Conservation (phyloP, 1,284 basidiomycete species). For the Peniophora sp. region DNA sequence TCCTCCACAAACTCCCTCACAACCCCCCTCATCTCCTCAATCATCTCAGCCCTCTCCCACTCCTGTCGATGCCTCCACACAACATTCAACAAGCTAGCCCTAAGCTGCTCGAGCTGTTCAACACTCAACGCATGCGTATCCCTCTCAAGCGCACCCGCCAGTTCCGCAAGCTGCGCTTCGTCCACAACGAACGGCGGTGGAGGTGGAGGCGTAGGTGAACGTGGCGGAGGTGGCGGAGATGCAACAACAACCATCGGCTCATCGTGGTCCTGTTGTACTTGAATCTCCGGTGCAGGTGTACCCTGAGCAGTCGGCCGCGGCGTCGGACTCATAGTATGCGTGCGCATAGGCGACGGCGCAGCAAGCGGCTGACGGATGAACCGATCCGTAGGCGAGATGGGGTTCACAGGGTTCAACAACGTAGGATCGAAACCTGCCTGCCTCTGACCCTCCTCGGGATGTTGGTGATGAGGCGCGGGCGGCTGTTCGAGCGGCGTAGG, state of each 20-base stretch:
- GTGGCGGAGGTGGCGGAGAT: too few species aligned
- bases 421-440: constrained; percentile 36
- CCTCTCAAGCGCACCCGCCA: constrained; percentile 39
- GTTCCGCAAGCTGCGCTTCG: constrained; percentile 32
- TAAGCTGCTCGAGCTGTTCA: constrained; percentile 90
- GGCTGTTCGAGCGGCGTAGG: constrained; percentile 1
- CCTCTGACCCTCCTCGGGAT: too few species aligned
- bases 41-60: constrained; percentile 74
- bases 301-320: too few species aligned
- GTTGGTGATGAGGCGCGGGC: too few species aligned
- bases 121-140: constrained; percentile 58
- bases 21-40: constrained; percentile 50
- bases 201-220: too few species aligned
- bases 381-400: constrained; percentile 19
- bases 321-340: neutral
- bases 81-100: constrained; percentile 73
- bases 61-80: constrained; percentile 77
- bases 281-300: too few species aligned
- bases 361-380: constrained; percentile 6
- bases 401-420: constrained; percentile 58
- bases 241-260: too few species aligned
- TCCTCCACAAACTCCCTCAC: constrained; percentile 57
- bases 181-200: constrained; percentile 63
- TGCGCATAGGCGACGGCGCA: neutral
- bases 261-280: too few species aligned